A percentile compares a stretch with the other conserved stretches of the same genome.
Evolutionary conservation across 306 rosid species (phyloP).

Genomic region (Prinsepia uniflora): DNA sequence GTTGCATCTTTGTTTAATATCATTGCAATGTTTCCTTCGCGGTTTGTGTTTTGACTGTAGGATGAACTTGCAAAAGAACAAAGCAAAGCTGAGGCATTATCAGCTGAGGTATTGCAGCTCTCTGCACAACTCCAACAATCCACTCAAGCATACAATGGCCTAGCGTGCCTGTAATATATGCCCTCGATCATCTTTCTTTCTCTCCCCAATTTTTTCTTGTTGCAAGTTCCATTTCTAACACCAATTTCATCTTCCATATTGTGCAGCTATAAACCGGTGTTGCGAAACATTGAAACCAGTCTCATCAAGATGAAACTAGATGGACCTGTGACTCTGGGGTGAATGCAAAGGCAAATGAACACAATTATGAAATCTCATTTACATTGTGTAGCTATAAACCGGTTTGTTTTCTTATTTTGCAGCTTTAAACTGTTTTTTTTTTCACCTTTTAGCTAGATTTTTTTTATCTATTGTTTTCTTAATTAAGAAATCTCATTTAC

Average conservation of each 20-base stretch:
- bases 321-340: slow-evolving; percentile 41
- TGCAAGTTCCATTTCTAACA: neutral
- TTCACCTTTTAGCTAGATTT: no score
- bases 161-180: slow-evolving; percentile 59
- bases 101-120: slow-evolving; percentile 86
- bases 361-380: no score
- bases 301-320: slow-evolving; percentile 86
- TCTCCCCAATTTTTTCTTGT: neutral
- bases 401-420: no score
- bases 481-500: no score
- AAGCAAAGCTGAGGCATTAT: slow-evolving; percentile 73
- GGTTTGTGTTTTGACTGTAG: slow-evolving; percentile 30
- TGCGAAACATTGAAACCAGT: slow-evolving; percentile 72
- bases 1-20: neutral
- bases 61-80: slow-evolving; percentile 76
- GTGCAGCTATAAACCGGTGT: slow-evolving; percentile 77
- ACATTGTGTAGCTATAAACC: no score
- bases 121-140: slow-evolving; percentile 83
- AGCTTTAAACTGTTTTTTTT: no score
- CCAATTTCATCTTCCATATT: slow-evolving; percentile 22
- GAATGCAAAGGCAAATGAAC: slow-evolving; percentile 20
- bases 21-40: neutral
- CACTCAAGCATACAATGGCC: slow-evolving; percentile 74
- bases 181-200: neutral
- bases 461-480: no score